Conservation (phyloP, 148 eudicot species). For the Fagopyrum esculentum region DNA sequence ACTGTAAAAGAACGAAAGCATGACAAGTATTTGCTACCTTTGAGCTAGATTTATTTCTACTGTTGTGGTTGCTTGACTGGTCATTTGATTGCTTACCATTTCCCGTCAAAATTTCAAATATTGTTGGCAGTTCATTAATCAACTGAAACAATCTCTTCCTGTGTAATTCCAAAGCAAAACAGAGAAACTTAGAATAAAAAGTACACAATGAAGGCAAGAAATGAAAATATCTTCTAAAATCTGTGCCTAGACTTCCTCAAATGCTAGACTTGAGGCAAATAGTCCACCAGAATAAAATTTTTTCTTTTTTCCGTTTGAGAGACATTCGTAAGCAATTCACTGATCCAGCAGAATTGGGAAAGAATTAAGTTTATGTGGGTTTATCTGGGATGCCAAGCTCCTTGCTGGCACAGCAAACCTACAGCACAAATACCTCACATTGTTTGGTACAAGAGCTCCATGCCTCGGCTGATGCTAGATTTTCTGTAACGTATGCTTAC, state of each 20-base stretch:
- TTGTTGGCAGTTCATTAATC: not conserved
- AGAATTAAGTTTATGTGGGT: not conserved
- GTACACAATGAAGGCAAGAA: not conserved
- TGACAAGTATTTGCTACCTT: not conserved
- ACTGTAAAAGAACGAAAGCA: not conserved
- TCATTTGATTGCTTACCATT: not conserved
- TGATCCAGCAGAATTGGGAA: not conserved
- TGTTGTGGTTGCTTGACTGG: not conserved
- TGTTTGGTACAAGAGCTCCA: not conserved
- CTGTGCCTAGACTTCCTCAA: not conserved
- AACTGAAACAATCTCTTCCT: not conserved
- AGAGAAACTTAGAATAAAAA: not conserved
- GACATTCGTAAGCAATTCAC: not conserved
- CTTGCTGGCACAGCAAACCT: not conserved
- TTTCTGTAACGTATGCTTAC: too few relatives aligned
- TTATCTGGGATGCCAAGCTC: not conserved
- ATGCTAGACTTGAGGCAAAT: not conserved
- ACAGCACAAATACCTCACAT: not conserved
- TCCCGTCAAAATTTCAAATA: slow-evolving; percentile 1
- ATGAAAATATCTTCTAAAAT: too few relatives aligned
- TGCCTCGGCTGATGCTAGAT: not conserved
- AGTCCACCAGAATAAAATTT: not conserved
- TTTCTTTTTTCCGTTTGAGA: not conserved
- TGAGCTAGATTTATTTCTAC: not conserved
- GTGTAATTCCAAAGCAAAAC: not conserved